Evolutionary conservation across 2,329 filamentous ascomycete genomes (phyloP), one percentile per base, ranked within the genome.

Genomic region (Coniochaeta sp.): DNA sequence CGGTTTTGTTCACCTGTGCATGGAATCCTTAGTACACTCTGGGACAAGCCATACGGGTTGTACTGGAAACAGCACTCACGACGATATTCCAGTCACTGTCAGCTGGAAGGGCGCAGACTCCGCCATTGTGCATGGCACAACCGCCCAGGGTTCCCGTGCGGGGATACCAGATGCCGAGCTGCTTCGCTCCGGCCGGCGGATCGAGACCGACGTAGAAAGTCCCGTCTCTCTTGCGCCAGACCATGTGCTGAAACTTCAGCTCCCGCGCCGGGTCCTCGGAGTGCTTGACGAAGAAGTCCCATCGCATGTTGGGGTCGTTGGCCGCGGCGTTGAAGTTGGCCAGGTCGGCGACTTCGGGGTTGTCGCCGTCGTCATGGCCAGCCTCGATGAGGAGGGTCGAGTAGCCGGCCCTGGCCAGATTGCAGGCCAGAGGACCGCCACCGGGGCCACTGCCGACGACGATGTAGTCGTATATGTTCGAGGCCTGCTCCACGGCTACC

Each of bases 381-480:
- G 84, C 84, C 64, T 88, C 85, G 58, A 88, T 79, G 10, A 88
- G 75, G 8, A 88, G 78, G 3, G 82, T 82, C 64, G 79, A 82
- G 73, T 81, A 79, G 44, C 84, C 85, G 22, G 82, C 82, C 36
- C 83, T 71, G 7, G 84, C 85, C 26, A 88, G 77, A 40, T 83
- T 77, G 8, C 81, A 79, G 2, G 84, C 83, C 6, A 87, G 67
- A 24, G 84, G 83, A 10, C 80, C 82, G 60, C 84, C 84, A 36
- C 84, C 84, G 2, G 84, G 77, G 2, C 84, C 84, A n/a, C 81
- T 83, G 17, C 85, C 85, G 17, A 87, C 82, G 22, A 87, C 77
- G 30, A 87, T 77, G 74, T 86, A 88, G 65, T 87, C 84, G 65
- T 83, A 84, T 2, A 63, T 60, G 3, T 62, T 36, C 14, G 60